Evolutionary conservation across 2,329 filamentous ascomycete genomes (phyloP), one percentile per base, ranked within the genome.

Genomic region (Xylaria multiplex): DNA sequence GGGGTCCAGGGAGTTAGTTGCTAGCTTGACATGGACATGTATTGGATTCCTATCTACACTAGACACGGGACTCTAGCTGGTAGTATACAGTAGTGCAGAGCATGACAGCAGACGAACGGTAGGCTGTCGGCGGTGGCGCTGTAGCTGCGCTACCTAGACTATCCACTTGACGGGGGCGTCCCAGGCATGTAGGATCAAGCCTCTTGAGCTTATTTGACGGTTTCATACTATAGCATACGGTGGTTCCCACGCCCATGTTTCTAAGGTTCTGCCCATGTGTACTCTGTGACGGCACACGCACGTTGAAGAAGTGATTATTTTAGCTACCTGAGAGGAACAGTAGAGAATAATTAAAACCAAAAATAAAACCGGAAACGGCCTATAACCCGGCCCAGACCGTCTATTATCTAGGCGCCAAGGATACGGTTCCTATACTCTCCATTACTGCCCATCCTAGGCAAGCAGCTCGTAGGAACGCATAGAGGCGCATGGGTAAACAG

Each of bases 151-250:
- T 40, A 13, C 37, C 27, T 14, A 5, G 37, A 46, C 50, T 57
- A 63, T 49, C 53, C 58, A 60, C 65, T 61, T 35, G 65, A 58
- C 53, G 42, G 58, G 9, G 55, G 52, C 48, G 58, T 52, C 30
- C 56, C 37, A 11, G 54, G 59, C 49, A 64, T 61, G 61, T 56
- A 57, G 61, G 59, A 60, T 57, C 57, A 64, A 67, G 65, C 65
- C 65, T 67, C 54, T 58, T 42, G 49, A 58, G 58, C 62, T 67
- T 62, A 59, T 61, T 67, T 59, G 45, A 57, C 59, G 53, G 53
- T 56, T 49, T 61, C 16, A 55, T 60, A 54, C 14, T 16, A 53
- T 24, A 53, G 30, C 49, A 55, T 24, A 48, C 56, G 56, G 54
- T 43, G 49, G 56, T 60, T 43, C 40, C 53, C 22, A 43, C 43